A percentile compares a stretch with the other conserved stretches of the same genome.
Evolutionary conservation across 2,329 filamentous ascomycete species (phyloP).

Genomic region (Epichloe gansuensis): DNA sequence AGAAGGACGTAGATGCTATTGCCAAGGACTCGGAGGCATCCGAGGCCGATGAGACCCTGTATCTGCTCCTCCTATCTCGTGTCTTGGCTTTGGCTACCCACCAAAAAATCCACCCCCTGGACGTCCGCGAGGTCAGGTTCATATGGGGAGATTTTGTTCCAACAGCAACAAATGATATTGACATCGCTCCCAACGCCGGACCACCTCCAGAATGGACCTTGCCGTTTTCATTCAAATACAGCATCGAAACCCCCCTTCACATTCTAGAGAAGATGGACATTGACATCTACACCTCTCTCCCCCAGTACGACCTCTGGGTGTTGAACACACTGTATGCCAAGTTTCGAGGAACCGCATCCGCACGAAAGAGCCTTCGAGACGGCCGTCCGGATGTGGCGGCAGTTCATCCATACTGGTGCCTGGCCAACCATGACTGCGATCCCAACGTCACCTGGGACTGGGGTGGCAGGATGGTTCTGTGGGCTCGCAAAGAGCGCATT

Average conservation of each 20-base stretch:
- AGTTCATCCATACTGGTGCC: conserved; percentile 90
- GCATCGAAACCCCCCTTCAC: conserved; percentile 61
- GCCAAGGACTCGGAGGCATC: conserved; percentile 49
- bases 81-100: conserved; percentile 50
- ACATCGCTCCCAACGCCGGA: conserved; percentile 38
- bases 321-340: conserved; percentile 88
- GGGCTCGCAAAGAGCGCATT: conserved; percentile 45
- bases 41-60: conserved; percentile 48
- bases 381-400: conserved; percentile 83
- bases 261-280: conserved; percentile 76
- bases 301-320: conserved; percentile 61
- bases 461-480: conserved; percentile 65
- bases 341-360: conserved; percentile 84
- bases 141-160: conserved; percentile 57
- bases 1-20: conserved; percentile 52
- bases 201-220: conserved; percentile 53
- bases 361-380: conserved; percentile 61
- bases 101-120: conserved; percentile 47
- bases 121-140: conserved; percentile 52
- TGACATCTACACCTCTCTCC: conserved; percentile 51
- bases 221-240: conserved; percentile 66
- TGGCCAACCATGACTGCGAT: conserved; percentile 92
- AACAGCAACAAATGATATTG: conserved; percentile 37
- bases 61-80: conserved; percentile 49
- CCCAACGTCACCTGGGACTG: conserved; percentile 94